These are phyloP conservation scores for Inga oerstediana DNA, from an alignment of 306 rosid species.

Conservation along the genomic window DNA sequence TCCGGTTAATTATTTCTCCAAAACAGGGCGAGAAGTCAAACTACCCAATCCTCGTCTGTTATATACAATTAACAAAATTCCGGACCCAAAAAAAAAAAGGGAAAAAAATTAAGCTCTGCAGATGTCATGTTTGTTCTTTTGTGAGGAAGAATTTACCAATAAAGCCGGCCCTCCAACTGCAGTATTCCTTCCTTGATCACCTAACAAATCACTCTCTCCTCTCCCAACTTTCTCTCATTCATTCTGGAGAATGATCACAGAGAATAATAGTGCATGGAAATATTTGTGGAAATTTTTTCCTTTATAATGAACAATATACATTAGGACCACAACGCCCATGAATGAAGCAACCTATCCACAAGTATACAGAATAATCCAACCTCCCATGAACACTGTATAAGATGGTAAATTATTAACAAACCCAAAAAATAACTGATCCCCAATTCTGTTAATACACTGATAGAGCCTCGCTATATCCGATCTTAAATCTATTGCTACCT, in stretches of 20 bases:
- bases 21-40: not conserved
- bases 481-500: conserved; percentile 46
- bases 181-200: conserved; percentile 14
- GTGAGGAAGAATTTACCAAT: conserved; percentile 18
- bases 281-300: conserved; percentile 23
- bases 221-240: not conserved
- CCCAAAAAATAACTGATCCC: not conserved
- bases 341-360: conserved; percentile 21
- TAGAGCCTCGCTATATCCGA: conserved; percentile 67
- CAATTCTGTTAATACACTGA: conserved; percentile 36
- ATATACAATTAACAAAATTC: conserved; percentile 6
- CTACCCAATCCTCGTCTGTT: not conserved
- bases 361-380: conserved; percentile 18
- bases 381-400: not conserved
- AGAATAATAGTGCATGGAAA: not conserved
- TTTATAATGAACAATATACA: conserved; percentile 8
- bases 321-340: conserved; percentile 10
- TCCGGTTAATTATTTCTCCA: not conserved
- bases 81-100: not conserved
- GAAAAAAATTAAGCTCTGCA: conserved; percentile 11
- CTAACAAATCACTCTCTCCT: not conserved
- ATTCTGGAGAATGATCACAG: not conserved
- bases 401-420: not conserved
- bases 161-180: conserved; percentile 39
- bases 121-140: conserved; percentile 38